Base-by-base conservation (phyloP, 441 rosid species). In the Pelargonium cotyledonis region DNA sequence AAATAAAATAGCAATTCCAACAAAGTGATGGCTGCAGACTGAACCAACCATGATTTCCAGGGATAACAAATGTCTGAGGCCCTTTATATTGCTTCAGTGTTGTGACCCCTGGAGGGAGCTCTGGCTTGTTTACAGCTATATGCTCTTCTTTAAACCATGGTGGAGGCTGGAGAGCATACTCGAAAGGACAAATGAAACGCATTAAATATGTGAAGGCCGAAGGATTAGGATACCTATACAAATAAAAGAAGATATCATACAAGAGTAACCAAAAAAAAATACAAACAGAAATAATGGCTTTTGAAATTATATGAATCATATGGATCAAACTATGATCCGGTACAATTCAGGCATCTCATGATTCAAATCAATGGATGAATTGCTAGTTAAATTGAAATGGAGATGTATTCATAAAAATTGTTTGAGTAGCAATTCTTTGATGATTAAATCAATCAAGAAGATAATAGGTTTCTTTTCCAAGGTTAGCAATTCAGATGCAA, bases 101-200 rank as follows among this genome's bases (percentile, higher is more conserved):
- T 66, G 87, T 67, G 58, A 91, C 77, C 74, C 85, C 96, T 71
- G 64, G 58, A 8, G 99, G 99, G 55, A 95, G 70, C 80, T 92
- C 98, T 60, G 99, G 97, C 84, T 92, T 95, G 78, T 85, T 86
- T 70, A 81, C 87, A 68, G 99, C 92, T 63, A 92, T 79, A 74
- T 89, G 88, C 72, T 88, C 89, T 12, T 66, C 81, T 77, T 83
- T 92, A 78, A 85, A 92, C 85, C 91, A 95, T 8, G 84, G 72
- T 8, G 99, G 99, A 77, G 99, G 99, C 82, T 90, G 97, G 47
- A 95, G 85, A 19, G 98, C 99, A 87, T 87, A 90, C 78, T 95
- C 97, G 78, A 95, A 95, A 63, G 99, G 99, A 71, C 88, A 70
- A 80, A 95, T 90, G 69, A 95, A 82, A 73, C 99, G 92, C 79